Evolutionary conservation across 2,329 filamentous ascomycete genomes (phyloP), one percentile per base, ranked within the genome.

Genomic region (Calonectria fujianensis): DNA sequence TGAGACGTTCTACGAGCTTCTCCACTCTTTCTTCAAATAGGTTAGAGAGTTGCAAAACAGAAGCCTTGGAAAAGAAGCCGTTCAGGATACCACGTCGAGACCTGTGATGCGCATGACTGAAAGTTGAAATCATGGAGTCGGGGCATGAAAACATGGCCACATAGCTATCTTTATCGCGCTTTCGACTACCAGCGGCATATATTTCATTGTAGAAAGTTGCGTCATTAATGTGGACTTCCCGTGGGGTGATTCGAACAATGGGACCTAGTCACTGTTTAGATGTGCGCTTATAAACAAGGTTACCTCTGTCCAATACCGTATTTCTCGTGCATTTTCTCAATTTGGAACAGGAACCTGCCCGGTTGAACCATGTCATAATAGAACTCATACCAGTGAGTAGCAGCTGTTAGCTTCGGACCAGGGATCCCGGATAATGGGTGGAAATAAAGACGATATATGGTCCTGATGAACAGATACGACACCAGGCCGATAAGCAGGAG

Each of bases 381-480:
- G 51, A 54, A 54, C 27, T 54, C 51, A 18, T 54, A 54, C 10
- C 14, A 14, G 32, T 54, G 29, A 18, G 27, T 31, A 16, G 29
- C 51, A 18, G 51, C 51, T 31, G 51, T 54, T 4, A 54, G 10
- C 11, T 31, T 54, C 5, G 51, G 51, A 20, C 51, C 51, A 31
- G 51, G 51, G 3, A 54, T 54, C 4, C 51, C 51, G 13, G 27
- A 54, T 29, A 54, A 20, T 5, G 51, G 51, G 14, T 54, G 51
- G 27, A 54, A 54, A 31, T 54, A 54, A 54, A 54, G 27, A 27
- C 51, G 51, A 31, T 54, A 54, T 54, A 54, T 32, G 14, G 27
- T 54, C 27, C 51, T 54, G 27, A 54, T 32, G 51, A 54, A 54
- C 2, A 54, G n/a, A 7, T 31, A 54, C 18, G 27, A 31, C 29